Conservation (phyloP, 345 rosid species). For the Limnanthes douglasii region DNA sequence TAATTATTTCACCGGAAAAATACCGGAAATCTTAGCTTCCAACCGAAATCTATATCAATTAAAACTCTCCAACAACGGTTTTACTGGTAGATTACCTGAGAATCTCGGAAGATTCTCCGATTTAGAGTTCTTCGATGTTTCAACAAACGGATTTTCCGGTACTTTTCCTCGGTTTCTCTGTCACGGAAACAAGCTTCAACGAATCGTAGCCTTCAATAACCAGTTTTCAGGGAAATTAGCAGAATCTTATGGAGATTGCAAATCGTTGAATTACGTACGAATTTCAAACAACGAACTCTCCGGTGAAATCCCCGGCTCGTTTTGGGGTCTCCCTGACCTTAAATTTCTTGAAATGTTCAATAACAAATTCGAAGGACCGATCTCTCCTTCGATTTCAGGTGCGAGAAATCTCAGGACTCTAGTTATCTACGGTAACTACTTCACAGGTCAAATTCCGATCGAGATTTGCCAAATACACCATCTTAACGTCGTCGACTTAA, state of each 20-base stretch:
- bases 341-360: constrained; percentile 22
- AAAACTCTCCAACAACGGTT: constrained; percentile 67
- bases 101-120: constrained; percentile 36
- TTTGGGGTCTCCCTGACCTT: constrained; percentile 38
- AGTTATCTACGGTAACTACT: constrained; percentile 29
- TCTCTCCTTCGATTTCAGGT: constrained; percentile 26
- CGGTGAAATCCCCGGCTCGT: constrained; percentile 25
- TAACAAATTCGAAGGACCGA: constrained; percentile 37
- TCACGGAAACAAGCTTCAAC: constrained; percentile 19
- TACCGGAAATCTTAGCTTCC: constrained; percentile 29
- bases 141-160: constrained; percentile 37
- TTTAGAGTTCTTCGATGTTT: constrained; percentile 43
- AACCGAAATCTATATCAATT: constrained; percentile 31
- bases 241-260: constrained; percentile 36
- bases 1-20: constrained; percentile 35
- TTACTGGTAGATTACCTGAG: constrained; percentile 37
- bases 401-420: constrained; percentile 14
- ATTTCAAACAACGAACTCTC: constrained; percentile 30
- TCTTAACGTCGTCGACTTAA: constrained; percentile 20
- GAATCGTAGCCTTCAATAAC: constrained; percentile 28
- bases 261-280: constrained; percentile 26
- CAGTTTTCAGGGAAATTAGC: constrained; percentile 35
- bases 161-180: constrained; percentile 50
- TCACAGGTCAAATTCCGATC: constrained; percentile 35
- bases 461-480: constrained; percentile 21